These are phyloP conservation scores for Candida xyloterini DNA, from an alignment of 805 yeast species.

Conservation along the genomic window DNA sequence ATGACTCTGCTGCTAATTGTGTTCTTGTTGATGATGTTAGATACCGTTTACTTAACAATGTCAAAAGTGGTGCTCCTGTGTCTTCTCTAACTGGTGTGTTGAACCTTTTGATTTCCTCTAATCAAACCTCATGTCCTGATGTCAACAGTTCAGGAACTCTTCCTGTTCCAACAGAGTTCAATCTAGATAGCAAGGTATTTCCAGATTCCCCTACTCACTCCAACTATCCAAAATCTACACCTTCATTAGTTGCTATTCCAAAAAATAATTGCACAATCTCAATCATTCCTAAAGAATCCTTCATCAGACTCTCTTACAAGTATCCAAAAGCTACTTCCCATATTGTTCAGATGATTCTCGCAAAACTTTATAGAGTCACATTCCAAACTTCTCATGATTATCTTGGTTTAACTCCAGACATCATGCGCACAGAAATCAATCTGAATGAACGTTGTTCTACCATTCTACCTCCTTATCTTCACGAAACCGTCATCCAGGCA, in stretches of 20 bases:
- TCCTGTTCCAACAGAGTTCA: constrained; percentile 17
- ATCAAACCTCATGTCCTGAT: background rate
- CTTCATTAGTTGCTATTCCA: constrained; percentile 66
- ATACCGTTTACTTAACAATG: constrained; percentile 75
- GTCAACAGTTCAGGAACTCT: constrained; percentile 3
- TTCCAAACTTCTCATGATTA: constrained; percentile 87
- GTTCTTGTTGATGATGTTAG: constrained; percentile 52
- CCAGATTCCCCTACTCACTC: constrained; percentile 14
- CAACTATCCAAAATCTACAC: constrained; percentile 1
- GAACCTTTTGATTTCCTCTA: constrained; percentile 50
- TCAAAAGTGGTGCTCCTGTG: constrained; percentile 79
- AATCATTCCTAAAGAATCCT: constrained; percentile 83
- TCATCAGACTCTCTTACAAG: constrained; percentile 62
- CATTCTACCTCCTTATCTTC: constrained; percentile 63
- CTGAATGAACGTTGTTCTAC: constrained; percentile 50
- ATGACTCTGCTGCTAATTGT: constrained; percentile 37
- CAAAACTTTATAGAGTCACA: constrained; percentile 85
- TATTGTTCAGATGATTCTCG: constrained; percentile 87
- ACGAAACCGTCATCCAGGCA: constrained; percentile 38
- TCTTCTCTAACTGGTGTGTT: constrained; percentile 80
- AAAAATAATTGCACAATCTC: constrained; percentile 78
- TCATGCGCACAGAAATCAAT: constrained; percentile 68
- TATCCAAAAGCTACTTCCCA: constrained; percentile 91
- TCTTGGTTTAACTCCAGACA: constrained; percentile 78
- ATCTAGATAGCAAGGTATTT: constrained; percentile 17